Conservation (phyloP, 2,329 filamentous ascomycete genomes). For the Beauveria rudraprayagi region DNA sequence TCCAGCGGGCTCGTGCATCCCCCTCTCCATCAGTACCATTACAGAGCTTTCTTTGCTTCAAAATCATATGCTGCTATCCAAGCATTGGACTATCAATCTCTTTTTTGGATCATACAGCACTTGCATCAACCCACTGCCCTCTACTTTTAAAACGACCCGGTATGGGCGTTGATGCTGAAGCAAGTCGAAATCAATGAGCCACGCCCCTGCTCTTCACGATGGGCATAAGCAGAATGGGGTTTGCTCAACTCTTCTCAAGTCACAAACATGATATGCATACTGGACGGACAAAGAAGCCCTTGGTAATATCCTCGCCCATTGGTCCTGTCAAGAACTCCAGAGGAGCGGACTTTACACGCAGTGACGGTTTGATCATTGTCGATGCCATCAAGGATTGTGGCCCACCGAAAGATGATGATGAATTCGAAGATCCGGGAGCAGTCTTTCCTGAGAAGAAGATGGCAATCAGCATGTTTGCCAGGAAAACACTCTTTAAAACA, state of each 20-base stretch:
- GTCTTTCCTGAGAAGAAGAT: not conserved
- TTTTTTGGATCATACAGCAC: slow-evolving; percentile 8
- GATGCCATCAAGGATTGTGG: slow-evolving; percentile 28
- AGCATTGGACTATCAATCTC: slow-evolving; percentile 3
- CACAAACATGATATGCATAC: not conserved
- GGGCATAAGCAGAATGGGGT: slow-evolving; percentile 2
- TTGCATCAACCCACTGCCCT: not conserved
- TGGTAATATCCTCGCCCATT: slow-evolving; percentile 28
- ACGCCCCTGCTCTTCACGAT: not conserved
- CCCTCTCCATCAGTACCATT: not conserved
- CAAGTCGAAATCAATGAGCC: not conserved
- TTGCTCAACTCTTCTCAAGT: not conserved
- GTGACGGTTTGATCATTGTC: slow-evolving; percentile 27
- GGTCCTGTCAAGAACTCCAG: slow-evolving; percentile 31
- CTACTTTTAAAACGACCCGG: not conserved
- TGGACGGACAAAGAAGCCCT: slow-evolving; percentile 18
- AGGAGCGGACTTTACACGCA: slow-evolving; percentile 27
- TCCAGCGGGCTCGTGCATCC: not conserved
- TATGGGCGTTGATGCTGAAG: not conserved
- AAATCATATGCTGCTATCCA: not conserved
- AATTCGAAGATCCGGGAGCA: not conserved
- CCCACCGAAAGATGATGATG: not conserved
- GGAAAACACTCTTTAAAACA: slow-evolving; percentile 1
- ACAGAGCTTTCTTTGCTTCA: slow-evolving; percentile 1
- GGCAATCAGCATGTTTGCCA: slow-evolving; percentile 1